phyloP scores from a whole-genome alignment of 2,329 filamentous ascomycete genomes.

The Fusarium camptoceras region DNA sequence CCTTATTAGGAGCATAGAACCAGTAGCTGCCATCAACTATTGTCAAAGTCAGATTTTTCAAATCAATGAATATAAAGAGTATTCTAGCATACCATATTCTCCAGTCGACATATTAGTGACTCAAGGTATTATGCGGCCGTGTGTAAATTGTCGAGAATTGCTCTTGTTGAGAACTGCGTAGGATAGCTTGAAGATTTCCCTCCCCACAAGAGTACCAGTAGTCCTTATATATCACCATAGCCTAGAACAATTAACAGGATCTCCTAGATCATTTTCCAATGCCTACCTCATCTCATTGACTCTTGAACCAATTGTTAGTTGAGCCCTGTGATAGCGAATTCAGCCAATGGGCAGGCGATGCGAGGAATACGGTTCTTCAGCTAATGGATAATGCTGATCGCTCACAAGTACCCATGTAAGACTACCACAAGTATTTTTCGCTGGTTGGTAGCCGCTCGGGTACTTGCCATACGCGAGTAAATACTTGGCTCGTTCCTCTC shows the following conservation, averaged over 20 bases:
- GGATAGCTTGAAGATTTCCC: not conserved
- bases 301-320: not conserved
- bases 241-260: not conserved
- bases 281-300: not conserved
- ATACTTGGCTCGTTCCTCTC: slow-evolving; percentile 22
- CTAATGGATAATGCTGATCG: slow-evolving; percentile 4
- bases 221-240: not conserved
- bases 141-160: not conserved
- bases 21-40: slow-evolving; percentile 58
- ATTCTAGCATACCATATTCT: slow-evolving; percentile 44
- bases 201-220: not conserved
- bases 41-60: not conserved
- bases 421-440: not conserved
- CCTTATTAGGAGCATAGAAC: slow-evolving; percentile 62
- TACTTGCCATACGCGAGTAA: not conserved
- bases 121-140: not conserved
- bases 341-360: slow-evolving; percentile 42
- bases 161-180: not conserved
- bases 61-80: not conserved
- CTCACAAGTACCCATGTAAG: slow-evolving; percentile 11
- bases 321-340: slow-evolving; percentile 17
- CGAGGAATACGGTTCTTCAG: slow-evolving; percentile 40
- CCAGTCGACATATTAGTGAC: slow-evolving; percentile 46
- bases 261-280: not conserved
- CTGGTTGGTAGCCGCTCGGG: not conserved